Base-by-base conservation (phyloP, 345 rosid genomes). In the Lumnitzera littorea region DNA sequence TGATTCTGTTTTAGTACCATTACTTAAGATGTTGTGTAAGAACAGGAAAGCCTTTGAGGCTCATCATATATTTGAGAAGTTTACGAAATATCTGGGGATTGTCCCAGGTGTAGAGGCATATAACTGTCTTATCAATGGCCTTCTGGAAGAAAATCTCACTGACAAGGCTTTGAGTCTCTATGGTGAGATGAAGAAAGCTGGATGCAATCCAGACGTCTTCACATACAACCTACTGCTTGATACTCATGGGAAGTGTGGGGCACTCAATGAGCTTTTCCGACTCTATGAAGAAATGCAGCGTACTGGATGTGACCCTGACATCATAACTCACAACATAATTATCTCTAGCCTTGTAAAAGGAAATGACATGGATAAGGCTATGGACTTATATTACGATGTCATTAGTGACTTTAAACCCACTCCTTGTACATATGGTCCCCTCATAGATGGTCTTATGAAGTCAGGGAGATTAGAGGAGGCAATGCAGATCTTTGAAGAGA, bases 401-500 rank as follows among this genome's bases (percentile, higher is more conserved):
- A 24, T 81, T 59, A 85, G 72, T 62, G 88, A 81, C 57, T 84
- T 89, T 78, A 74, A 73, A 70, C 96, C 96, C 13, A 84, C 88
- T 52, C 84, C 80, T 29, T 85, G 89, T 68, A 89, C 98, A n/a
- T 89, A 82, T 51, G 96, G 94, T 27, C 96, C 94, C 3, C 83
- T 92, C 57, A 60, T 92, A 46, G 94, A 89, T 53, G 96, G 96
- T 36, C 90, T 92, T 49, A 52, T 72, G 20, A 92, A 87, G 79
- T 69, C 81, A 11, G 84, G 83, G 65, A 82, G 91, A 77, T 66
- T 80, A 4, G 76, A 77, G 36, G 85, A 85, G 67, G 96, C 96
- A 27, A 75, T 74, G 63, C 60, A 82, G 61, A 76, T 89, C 67
- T 92, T 89, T 56, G 81, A 82, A 70, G 96, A 82, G 71, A 92